Evolutionary conservation across 768 basidiomycete genomes (phyloP).

Genomic region (Leucocoprinus leucothites): DNA sequence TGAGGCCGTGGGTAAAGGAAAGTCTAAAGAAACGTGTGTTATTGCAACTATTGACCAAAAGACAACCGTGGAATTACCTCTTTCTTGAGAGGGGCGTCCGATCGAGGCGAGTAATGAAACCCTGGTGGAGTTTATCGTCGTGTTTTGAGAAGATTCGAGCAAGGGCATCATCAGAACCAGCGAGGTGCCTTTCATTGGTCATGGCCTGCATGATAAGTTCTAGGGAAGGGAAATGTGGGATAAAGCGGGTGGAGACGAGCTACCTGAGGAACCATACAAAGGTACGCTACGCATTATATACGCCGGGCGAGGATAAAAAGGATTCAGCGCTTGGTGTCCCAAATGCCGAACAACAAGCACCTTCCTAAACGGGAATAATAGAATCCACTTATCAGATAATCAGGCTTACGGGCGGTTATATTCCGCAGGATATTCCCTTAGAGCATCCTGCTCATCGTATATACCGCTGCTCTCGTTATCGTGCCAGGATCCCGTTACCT

Average conservation of each 20-base stretch:
- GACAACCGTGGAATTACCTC: not conserved
- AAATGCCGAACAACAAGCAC: no score
- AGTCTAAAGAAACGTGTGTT: slow-evolving; percentile 15
- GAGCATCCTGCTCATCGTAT: no score
- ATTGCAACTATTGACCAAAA: not conserved
- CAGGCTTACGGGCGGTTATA: no score
- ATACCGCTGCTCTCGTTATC: no score
- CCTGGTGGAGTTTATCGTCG: slow-evolving; percentile 3
- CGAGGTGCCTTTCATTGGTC: not conserved
- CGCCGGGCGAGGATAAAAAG: no score
- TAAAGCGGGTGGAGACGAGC: slow-evolving; percentile 6
- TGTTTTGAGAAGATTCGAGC: slow-evolving; percentile 11
- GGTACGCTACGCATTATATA: not conserved
- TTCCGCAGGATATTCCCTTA: no score
- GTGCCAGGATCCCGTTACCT: no score
- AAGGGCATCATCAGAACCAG: not conserved
- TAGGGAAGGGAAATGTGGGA: not conserved
- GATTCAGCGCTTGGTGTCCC: no score
- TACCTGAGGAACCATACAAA: not conserved
- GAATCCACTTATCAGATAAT: no score
- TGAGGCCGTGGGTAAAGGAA: slow-evolving; percentile 23
- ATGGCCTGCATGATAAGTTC: not conserved
- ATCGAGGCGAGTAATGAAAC: slow-evolving; percentile 17
- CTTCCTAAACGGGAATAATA: no score
- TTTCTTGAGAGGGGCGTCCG: slow-evolving; percentile 10